Evolutionary conservation across 2,329 filamentous ascomycete genomes (phyloP).

Genomic region (Bipolaris oryzae): DNA sequence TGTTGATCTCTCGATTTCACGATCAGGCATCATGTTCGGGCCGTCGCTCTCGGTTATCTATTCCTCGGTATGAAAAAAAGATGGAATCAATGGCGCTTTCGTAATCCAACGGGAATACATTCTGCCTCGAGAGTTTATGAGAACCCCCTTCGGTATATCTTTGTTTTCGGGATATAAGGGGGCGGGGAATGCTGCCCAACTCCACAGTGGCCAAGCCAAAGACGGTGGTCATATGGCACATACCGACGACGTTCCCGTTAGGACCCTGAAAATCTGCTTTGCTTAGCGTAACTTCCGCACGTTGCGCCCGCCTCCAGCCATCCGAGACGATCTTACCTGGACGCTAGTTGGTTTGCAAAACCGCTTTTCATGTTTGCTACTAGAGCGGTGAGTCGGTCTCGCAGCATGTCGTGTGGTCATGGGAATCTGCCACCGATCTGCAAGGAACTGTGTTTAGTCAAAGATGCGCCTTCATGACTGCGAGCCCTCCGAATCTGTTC

Average conservation of each 20-base stretch:
- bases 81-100: not conserved
- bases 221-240: conserved; percentile 7
- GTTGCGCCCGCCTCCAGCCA: not conserved
- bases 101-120: not conserved
- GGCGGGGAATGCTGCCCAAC: not conserved
- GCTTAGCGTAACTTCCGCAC: not conserved
- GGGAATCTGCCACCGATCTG: conserved; percentile 1
- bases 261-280: not conserved
- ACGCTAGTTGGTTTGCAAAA: conserved; percentile 1
- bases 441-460: not conserved
- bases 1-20: not conserved
- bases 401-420: conserved; percentile 7
- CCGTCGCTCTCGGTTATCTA: not conserved
- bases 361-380: not conserved
- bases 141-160: not conserved
- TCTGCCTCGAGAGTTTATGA: not conserved
- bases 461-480: not conserved
- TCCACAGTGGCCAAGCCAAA: not conserved
- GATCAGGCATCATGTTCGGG: too few relatives aligned
- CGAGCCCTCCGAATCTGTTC: not conserved
- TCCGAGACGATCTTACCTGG: not conserved
- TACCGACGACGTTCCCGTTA: conserved; percentile 1
- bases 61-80: not conserved
- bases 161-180: not conserved
- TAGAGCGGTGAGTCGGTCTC: not conserved